Evolutionary conservation across 2,329 filamentous ascomycete genomes (phyloP), one percentile per base, ranked within the genome.

Genomic region (Colletotrichum magnum): DNA sequence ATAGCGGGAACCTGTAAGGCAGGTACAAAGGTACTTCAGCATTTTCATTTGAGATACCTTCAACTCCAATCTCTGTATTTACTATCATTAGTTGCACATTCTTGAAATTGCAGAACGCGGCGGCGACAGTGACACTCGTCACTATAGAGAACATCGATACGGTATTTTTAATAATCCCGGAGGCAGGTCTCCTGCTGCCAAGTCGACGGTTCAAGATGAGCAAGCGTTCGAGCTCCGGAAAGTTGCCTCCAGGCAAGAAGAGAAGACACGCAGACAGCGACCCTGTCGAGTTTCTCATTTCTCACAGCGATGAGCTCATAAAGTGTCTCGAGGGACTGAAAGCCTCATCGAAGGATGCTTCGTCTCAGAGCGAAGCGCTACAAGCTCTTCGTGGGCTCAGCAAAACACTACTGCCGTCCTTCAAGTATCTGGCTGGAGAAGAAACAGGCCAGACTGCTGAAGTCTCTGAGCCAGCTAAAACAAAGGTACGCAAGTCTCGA

Each of bases 221-320:
- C 57, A 69, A 69, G 36, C 67, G 67, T 15, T 51, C 56, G n/a
- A 67, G 51, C 45, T 69, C 63, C 6, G 67, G 57, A 15, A 51
- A n/a, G 28, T 36, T 67, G 15, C 58, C 65, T 36, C 51, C 62
- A 10, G 66, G 61, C 62, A 72, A 79, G 2, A 72, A 79, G 2
- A 72, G 76, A 45, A 61, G 67, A 47, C 67, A 69, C 6, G 60
- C 26, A 9, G 51, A 60, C 4, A 24, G 13, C 52, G 71, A 75
- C 5, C 77, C 79, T 1, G 58, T 83, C 10, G 72, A 72, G 7
- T 53, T 75, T 18, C 72, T 82, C 9, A 69, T 80, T 18, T 72
- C 77, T 5, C 77, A 81, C 69, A 79, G 80, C 13, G 77, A 84
- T 66, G 78, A 79, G 45, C 73, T 86, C 16, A 76, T 83, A 12